These are phyloP conservation scores for Acanthamoeba lenticulata DNA, from an alignment of 208 protist species.

Conservation along the genomic window DNA sequence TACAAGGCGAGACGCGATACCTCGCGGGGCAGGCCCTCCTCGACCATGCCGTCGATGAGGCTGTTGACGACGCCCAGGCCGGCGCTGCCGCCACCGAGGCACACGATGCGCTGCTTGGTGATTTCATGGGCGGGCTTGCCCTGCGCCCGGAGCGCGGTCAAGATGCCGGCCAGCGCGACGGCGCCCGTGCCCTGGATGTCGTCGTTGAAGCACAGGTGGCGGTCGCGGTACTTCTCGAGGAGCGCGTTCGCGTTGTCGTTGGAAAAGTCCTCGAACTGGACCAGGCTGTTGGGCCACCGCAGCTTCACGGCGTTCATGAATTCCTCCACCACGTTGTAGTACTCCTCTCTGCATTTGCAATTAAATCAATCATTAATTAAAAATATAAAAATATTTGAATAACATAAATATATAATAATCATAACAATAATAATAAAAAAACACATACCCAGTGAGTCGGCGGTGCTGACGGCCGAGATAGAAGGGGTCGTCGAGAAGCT, in stretches of 20 bases:
- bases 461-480: slow-evolving; percentile 91
- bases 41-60: slow-evolving; percentile 89
- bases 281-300: slow-evolving; percentile 86
- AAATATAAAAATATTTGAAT: not conserved
- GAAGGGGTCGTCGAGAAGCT: slow-evolving; percentile 86
- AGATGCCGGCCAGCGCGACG: slow-evolving; percentile 89
- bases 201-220: slow-evolving; percentile 97
- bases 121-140: slow-evolving; percentile 24
- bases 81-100: slow-evolving; percentile 84
- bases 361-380: not conserved
- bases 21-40: slow-evolving; percentile 89
- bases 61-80: slow-evolving; percentile 88
- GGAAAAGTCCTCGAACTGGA: slow-evolving; percentile 97
- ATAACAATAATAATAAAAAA: not conserved
- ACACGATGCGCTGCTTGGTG: slow-evolving; percentile 83
- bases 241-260: slow-evolving; percentile 94
- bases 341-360: slow-evolving; percentile 83
- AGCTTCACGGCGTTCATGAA: slow-evolving; percentile 92
- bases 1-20: slow-evolving; percentile 64
- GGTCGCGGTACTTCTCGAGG: slow-evolving; percentile 92
- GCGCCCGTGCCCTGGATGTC: slow-evolving; percentile 95
- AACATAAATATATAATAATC: slow-evolving; percentile 63
- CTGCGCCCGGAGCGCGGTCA: slow-evolving; percentile 59
- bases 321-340: slow-evolving; percentile 93
- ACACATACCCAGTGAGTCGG: slow-evolving; percentile 76